Conservation (phyloP, 2,329 filamentous ascomycete species). For the Geosmithia putterillii region DNA sequence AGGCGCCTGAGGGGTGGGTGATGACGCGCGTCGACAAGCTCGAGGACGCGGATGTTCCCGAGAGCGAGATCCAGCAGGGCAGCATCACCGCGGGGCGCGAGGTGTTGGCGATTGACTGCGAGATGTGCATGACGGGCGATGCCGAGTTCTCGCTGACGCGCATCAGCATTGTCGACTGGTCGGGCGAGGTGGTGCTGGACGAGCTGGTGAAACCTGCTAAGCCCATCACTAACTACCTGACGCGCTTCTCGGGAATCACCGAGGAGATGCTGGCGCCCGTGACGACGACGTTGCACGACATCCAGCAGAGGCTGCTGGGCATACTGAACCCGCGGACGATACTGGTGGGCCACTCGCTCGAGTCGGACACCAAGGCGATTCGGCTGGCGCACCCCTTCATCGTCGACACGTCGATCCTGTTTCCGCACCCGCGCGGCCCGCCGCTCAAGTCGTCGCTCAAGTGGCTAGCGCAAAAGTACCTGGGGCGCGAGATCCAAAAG, state of each 20-base stretch:
- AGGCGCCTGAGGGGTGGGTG: constrained; percentile 64
- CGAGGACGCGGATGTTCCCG: constrained; percentile 55
- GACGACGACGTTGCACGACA: constrained; percentile 71
- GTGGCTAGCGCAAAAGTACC: constrained; percentile 76
- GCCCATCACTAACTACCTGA: constrained; percentile 88
- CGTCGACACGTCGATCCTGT: constrained; percentile 82
- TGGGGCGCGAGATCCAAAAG: constrained; percentile 80
- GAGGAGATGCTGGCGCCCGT: constrained; percentile 69
- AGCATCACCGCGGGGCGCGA: constrained; percentile 74
- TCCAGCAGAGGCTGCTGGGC: constrained; percentile 64
- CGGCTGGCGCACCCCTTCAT: constrained; percentile 85
- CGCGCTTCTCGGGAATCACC: constrained; percentile 86
- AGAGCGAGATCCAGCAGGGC: constrained; percentile 62
- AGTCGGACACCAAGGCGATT: constrained; percentile 74
- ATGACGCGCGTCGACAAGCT: constrained; percentile 58
- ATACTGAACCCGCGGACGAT: constrained; percentile 63
- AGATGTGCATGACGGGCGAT: constrained; percentile 87
- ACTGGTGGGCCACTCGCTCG: constrained; percentile 68
- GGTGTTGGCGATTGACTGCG: constrained; percentile 79
- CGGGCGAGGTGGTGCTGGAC: constrained; percentile 70
- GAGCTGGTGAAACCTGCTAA: constrained; percentile 83
- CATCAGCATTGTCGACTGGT: constrained; percentile 79
- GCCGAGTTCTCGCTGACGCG: constrained; percentile 75
- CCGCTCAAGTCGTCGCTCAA: constrained; percentile 86
- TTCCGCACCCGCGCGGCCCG: constrained; percentile 78